A percentile compares a stretch with the other conserved stretches of the same genome.
These are phyloP conservation scores for Tulasnella sp. DNA, from an alignment of 768 basidiomycete species.

Conservation along the genomic window DNA sequence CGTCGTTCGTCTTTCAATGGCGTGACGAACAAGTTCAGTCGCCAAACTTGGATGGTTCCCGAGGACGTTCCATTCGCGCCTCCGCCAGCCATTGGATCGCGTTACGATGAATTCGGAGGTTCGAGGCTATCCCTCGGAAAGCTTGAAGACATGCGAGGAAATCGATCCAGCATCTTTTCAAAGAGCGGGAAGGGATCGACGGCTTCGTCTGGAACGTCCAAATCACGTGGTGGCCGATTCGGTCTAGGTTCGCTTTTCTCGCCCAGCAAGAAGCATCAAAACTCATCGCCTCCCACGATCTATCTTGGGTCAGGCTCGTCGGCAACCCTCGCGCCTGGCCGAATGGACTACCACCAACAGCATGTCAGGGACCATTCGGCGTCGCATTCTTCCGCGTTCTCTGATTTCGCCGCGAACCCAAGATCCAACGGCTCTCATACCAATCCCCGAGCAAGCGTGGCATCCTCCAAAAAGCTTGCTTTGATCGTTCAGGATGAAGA, in stretches of 20 bases:
- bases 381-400: conserved; percentile 4
- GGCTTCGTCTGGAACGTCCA: background rate
- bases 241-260: conserved; percentile 4
- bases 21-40: conserved; percentile 18
- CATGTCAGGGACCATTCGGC: background rate
- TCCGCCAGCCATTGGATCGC: conserved; percentile 29
- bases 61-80: conserved; percentile 29
- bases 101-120: conserved; percentile 63
- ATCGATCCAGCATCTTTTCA: conserved; percentile 25
- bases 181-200: background rate
- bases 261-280: conserved; percentile 5
- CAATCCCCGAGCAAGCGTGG: conserved; percentile 32
- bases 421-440: conserved; percentile 33
- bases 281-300: background rate
- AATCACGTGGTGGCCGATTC: background rate
- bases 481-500: conserved; percentile 77
- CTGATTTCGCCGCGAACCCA: conserved; percentile 26
- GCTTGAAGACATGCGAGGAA: conserved; percentile 22
- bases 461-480: conserved; percentile 55
- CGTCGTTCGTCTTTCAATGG: conserved; percentile 80
- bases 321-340: conserved; percentile 2
- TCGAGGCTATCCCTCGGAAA: conserved; percentile 47
- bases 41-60: conserved; percentile 2
- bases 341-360: background rate
- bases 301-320: background rate